These are phyloP conservation scores for Protomyces gravidus DNA, from an alignment of 1,139 yeast genomes.

Conservation along the genomic window DNA sequence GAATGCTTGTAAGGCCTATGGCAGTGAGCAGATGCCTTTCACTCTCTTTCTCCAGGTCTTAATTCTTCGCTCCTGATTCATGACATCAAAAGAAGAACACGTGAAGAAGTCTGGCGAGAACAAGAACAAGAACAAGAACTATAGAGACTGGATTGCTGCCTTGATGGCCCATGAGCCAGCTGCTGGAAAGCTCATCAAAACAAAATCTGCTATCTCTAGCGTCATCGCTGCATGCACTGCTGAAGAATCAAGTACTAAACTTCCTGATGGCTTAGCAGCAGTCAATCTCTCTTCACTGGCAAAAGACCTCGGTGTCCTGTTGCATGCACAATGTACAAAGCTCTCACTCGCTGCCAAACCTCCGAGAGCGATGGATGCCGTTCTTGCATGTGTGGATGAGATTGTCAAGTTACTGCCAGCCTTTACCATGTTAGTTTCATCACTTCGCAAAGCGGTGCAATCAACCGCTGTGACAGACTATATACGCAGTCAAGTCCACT, in stretches of 20 bases:
- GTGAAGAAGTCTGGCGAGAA: no score
- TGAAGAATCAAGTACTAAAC: not conserved
- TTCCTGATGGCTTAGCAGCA: not conserved
- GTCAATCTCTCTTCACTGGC: not conserved
- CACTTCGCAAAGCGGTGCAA: not conserved
- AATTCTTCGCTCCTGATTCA: no score
- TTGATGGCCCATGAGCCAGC: not conserved
- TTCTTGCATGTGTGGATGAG: slow-evolving; percentile 6
- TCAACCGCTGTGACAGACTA: slow-evolving; percentile 9
- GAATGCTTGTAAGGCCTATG: no score
- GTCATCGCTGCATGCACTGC: not conserved
- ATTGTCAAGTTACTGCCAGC: slow-evolving; percentile 12
- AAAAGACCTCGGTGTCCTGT: slow-evolving; percentile 6
- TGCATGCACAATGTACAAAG: slow-evolving; percentile 25
- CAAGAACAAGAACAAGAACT: no score
- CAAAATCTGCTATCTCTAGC: not conserved
- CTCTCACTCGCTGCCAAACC: slow-evolving; percentile 21
- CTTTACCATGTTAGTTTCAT: slow-evolving; percentile 2
- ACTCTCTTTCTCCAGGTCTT: no score
- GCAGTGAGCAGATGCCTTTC: no score
- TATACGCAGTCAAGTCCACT: slow-evolving; percentile 8
- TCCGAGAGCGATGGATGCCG: slow-evolving; percentile 11
- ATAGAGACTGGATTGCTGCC: no score
- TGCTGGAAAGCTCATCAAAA: not conserved
- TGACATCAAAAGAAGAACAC: no score